Base-by-base conservation (phyloP, 108 stramenopile species). In the Skeletonema grethae region DNA sequence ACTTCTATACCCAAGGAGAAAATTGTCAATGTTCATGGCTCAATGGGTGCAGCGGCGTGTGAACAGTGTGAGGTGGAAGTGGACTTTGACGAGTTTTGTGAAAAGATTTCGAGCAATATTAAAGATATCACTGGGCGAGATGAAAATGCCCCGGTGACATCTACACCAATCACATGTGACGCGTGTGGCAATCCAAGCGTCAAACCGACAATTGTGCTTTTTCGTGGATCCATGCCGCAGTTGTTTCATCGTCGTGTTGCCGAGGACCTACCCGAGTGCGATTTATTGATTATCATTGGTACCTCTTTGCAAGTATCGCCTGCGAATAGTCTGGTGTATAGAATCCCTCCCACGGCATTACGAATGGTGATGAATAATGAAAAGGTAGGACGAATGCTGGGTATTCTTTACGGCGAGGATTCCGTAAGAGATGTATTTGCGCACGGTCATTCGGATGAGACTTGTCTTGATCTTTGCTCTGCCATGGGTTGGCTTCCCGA, bases 131-230 rank as follows among this genome's bases (percentile, higher is more conserved):
- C 87, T 32, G 85, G 84, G 28, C 53, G 75, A 28, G 85, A 88
- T 63, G 34, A 63, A 8, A 72, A 75, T 20, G 93, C 92, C 9
- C 96, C 96, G 4, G 6, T 11, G 18, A 53, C 73, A 65, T 92
- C 90, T 11, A 88, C 75, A 5, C 82, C 86, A 0, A 93, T 96
- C 55, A 22, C 43, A 13, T 96, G 96, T 58, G 39, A 62, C n/a
- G 56, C 63, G 20, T 96, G 96, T 69, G 79, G 78, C 0, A 43
- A 74, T 15, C 68, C 76, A n/a, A 63, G 80, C 1, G 83, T 96
- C 45, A 96, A 96, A 59, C 96, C 96, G 9, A 73, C 85, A 62
- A 96, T 93, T 48, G 93, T 96, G 0, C 60, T 96, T 29, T 96
- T 93, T 71, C 86, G 88, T 16, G 77, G 86, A 5, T 75, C 68